These are phyloP conservation scores for Penicillium odoratum DNA, from an alignment of 495 filamentous ascomycete genomes.

Conservation along the genomic window DNA sequence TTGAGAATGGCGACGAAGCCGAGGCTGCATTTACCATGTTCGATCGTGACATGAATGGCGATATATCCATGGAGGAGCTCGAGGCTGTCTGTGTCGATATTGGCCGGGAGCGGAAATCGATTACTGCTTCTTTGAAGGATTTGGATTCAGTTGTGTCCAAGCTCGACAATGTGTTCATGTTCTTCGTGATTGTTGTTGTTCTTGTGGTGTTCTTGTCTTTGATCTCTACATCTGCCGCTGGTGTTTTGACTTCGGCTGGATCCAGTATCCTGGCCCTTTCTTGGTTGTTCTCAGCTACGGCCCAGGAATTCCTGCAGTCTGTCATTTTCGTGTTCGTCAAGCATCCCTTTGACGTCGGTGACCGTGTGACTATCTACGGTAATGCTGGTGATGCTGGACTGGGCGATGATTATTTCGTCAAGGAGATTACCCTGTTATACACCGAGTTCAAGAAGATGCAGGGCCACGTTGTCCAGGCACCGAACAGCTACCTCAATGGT, in stretches of 20 bases:
- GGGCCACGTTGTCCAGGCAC: conserved; percentile 92
- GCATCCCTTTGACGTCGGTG: conserved; percentile 96
- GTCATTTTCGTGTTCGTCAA: conserved; percentile 97
- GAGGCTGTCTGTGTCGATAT: conserved; percentile 94
- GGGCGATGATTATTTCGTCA: conserved; percentile 94
- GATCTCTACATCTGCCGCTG: conserved; percentile 84
- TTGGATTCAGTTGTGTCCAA: conserved; percentile 93
- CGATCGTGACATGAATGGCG: conserved; percentile 95
- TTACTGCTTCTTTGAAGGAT: conserved; percentile 91
- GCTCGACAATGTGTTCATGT: conserved; percentile 82
- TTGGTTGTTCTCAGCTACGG: conserved; percentile 89
- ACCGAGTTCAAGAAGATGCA: conserved; percentile 99
- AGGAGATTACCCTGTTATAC: conserved; percentile 90
- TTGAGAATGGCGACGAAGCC: conserved; percentile 82
- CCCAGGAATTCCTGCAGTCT: conserved; percentile 90
- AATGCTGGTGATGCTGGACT: conserved; percentile 75
- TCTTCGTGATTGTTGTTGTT: conserved; percentile 76
- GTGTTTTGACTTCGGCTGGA: conserved; percentile 83
- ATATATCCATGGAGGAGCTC: conserved; percentile 94
- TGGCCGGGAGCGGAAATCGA: conserved; percentile 90
- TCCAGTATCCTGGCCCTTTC: conserved; percentile 81
- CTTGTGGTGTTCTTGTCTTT: conserved; percentile 84
- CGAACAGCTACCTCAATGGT: conserved; percentile 88
- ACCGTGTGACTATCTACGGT: conserved; percentile 88
- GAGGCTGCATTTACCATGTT: conserved; percentile 92